Conservation (phyloP, 2,329 filamentous ascomycete genomes). For the Myriosclerotinia duriaeana region DNA sequence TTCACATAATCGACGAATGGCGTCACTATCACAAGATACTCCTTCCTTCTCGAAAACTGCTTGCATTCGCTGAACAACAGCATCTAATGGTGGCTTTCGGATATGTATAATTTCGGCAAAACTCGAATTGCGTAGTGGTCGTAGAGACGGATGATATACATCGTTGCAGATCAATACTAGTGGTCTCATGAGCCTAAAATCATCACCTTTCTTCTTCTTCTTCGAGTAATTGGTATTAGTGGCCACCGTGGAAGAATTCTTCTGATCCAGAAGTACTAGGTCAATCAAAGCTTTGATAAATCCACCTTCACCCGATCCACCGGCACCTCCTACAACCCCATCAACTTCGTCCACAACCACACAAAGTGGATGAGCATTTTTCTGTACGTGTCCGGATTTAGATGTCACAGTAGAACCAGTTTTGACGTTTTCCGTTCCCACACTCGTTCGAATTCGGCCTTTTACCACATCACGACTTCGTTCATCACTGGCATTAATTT, state of each 20-base stretch:
- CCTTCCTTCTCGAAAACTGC: slow-evolving; percentile 85
- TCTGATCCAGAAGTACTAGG: slow-evolving; percentile 80
- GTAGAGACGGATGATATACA: slow-evolving; percentile 85
- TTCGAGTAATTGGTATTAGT: slow-evolving; percentile 41
- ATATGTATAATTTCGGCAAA: slow-evolving; percentile 90
- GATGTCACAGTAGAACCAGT: slow-evolving; percentile 58
- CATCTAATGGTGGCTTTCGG: slow-evolving; percentile 82
- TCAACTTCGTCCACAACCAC: slow-evolving; percentile 97
- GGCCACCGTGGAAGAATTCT: slow-evolving; percentile 55
- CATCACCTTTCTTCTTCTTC: slow-evolving; percentile 72
- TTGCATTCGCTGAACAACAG: slow-evolving; percentile 79
- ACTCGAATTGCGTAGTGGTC: slow-evolving; percentile 79
- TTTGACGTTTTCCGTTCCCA: slow-evolving; percentile 93
- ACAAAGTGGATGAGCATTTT: slow-evolving; percentile 81
- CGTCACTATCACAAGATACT: slow-evolving; percentile 84
- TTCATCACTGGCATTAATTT: slow-evolving; percentile 98
- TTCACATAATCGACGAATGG: slow-evolving; percentile 80
- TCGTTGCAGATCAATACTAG: slow-evolving; percentile 97
- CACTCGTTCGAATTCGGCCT: slow-evolving; percentile 83
- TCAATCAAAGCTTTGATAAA: slow-evolving; percentile 96
- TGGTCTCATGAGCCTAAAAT: slow-evolving; percentile 82
- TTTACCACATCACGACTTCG: slow-evolving; percentile 86
- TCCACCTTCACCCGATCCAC: slow-evolving; percentile 79
- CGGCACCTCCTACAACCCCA: slow-evolving; percentile 80
- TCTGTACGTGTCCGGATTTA: slow-evolving; percentile 57